Percentiles rank a stretch among this genome's conserved stretches.
phyloP scores from a whole-genome alignment of 345 rosid species.

The Euphorbia pulcherrima region DNA sequence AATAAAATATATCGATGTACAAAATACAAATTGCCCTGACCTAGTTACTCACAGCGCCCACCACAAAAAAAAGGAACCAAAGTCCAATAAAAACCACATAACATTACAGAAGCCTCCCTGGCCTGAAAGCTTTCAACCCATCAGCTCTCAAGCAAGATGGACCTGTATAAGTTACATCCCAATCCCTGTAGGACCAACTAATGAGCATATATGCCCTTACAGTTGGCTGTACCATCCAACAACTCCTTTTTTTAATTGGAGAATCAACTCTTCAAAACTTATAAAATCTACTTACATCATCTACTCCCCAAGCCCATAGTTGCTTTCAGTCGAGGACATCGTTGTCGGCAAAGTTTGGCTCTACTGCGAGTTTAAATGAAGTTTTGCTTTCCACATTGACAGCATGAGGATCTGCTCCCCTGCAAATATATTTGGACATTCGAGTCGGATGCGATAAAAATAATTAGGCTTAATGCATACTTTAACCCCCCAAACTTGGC shows the following conservation, averaged over 20 bases:
- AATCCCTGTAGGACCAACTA: slow-evolving; percentile 18
- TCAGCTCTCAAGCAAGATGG: slow-evolving; percentile 21
- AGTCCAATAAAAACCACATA: slow-evolving; percentile 20
- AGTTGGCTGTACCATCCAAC: slow-evolving; percentile 42
- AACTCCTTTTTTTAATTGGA: slow-evolving; percentile 29
- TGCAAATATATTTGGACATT: slow-evolving; percentile 28
- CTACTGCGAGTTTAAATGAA: slow-evolving; percentile 55
- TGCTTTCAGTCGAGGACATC: slow-evolving; percentile 57
- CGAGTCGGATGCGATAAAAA: background rate
- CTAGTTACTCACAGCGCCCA: slow-evolving; percentile 29
- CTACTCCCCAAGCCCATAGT: slow-evolving; percentile 22
- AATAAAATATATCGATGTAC: slow-evolving; percentile 25
- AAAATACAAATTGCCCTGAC: slow-evolving; percentile 33
- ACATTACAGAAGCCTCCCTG: slow-evolving; percentile 17
- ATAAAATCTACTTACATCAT: slow-evolving; percentile 28
- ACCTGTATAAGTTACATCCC: slow-evolving; percentile 18
- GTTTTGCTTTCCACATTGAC: slow-evolving; percentile 59
- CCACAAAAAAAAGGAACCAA: slow-evolving; percentile 12
- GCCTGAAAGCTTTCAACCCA: slow-evolving; percentile 17
- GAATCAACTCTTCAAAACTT: slow-evolving; percentile 21
- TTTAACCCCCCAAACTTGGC: too few relatives aligned
- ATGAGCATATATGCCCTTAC: slow-evolving; percentile 26
- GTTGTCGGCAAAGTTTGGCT: slow-evolving; percentile 48
- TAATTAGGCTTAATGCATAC: too few relatives aligned
- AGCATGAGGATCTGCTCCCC: slow-evolving; percentile 83